Evolutionary conservation across 2,329 filamentous ascomycete genomes (phyloP).

Genomic region (Aureobasidium sp.): DNA sequence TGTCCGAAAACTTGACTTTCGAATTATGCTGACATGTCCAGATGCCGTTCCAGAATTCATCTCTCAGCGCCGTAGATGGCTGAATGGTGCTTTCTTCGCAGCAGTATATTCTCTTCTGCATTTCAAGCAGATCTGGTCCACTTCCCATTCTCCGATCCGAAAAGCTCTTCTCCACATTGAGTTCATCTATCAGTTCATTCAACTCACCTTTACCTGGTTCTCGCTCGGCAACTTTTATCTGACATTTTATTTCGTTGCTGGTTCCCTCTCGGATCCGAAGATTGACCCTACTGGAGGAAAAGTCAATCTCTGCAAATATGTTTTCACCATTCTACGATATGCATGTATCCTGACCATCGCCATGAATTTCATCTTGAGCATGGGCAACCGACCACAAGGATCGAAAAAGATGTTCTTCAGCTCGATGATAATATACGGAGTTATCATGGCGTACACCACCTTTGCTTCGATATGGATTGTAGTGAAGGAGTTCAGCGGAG

Average conservation of each 20-base stretch:
- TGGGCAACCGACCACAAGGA: slow-evolving; percentile 93
- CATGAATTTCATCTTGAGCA: slow-evolving; percentile 90
- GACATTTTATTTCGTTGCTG: slow-evolving; percentile 96
- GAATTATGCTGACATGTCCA: slow-evolving; percentile 24
- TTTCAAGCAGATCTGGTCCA: slow-evolving; percentile 84
- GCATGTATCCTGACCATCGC: slow-evolving; percentile 78
- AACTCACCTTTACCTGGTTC: slow-evolving; percentile 93
- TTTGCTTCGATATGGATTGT: slow-evolving; percentile 88
- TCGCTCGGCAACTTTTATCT: slow-evolving; percentile 97
- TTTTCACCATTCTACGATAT: slow-evolving; percentile 84
- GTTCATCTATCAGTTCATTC: slow-evolving; percentile 89
- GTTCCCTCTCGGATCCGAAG: slow-evolving; percentile 67
- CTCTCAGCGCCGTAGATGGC: slow-evolving; percentile 90
- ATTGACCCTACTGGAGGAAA: slow-evolving; percentile 74
- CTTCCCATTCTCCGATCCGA: slow-evolving; percentile 80
- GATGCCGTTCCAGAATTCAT: slow-evolving; percentile 95
- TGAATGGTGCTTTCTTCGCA: slow-evolving; percentile 98
- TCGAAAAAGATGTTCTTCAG: slow-evolving; percentile 82
- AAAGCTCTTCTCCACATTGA: slow-evolving; percentile 92
- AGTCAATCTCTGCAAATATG: slow-evolving; percentile 70
- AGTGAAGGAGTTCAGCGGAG: slow-evolving; percentile 57
- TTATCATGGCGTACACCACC: slow-evolving; percentile 94
- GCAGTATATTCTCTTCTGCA: slow-evolving; percentile 96
- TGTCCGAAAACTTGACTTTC: not conserved
- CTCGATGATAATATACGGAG: slow-evolving; percentile 75